A percentile compares a stretch with the other conserved stretches of the same genome.
Evolutionary conservation across 208 protist genomes (phyloP).

Genomic region (Crithidia bombi): DNA sequence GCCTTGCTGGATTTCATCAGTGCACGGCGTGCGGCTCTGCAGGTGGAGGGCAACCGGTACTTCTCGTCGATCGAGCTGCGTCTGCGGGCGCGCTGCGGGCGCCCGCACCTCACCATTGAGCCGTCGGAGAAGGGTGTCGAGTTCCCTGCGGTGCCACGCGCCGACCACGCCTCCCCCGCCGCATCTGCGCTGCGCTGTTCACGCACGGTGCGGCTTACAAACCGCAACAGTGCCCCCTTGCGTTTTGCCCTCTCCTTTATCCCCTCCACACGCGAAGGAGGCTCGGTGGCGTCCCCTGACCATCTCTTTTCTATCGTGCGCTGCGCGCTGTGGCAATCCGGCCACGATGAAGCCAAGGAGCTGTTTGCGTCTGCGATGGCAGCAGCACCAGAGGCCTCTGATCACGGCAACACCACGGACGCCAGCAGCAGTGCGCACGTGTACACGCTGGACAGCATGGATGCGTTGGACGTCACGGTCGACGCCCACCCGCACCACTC

Average conservation of each 20-base stretch:
- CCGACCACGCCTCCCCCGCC: conserved; percentile 9
- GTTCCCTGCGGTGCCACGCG: conserved; percentile 48
- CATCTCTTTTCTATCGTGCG: conserved; percentile 27
- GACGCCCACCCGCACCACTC: conserved; percentile 25
- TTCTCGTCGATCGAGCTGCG: conserved; percentile 84
- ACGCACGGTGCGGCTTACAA: conserved; percentile 79
- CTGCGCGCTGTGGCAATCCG: conserved; percentile 26
- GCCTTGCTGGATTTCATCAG: conserved; percentile 66
- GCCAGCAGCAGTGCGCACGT: conserved; percentile 18
- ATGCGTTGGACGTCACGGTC: conserved; percentile 65
- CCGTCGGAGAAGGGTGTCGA: conserved; percentile 57
- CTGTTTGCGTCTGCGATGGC: neutral
- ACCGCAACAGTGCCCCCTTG: conserved; percentile 75
- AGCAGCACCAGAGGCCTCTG: neutral
- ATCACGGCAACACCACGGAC: neutral
- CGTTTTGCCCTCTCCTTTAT: conserved; percentile 60
- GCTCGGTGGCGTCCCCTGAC: neutral
- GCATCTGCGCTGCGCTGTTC: conserved; percentile 26
- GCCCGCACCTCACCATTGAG: conserved; percentile 71
- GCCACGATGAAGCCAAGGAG: conserved; percentile 18
- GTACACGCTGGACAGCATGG: conserved; percentile 62
- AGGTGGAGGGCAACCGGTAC: conserved; percentile 54
- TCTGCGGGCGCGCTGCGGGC: conserved; percentile 75
- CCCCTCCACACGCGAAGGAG: neutral
- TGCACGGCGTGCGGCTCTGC: conserved; percentile 48